phyloP scores from a whole-genome alignment of 305 asterid genomes.

The Fraxinus platypoda region DNA sequence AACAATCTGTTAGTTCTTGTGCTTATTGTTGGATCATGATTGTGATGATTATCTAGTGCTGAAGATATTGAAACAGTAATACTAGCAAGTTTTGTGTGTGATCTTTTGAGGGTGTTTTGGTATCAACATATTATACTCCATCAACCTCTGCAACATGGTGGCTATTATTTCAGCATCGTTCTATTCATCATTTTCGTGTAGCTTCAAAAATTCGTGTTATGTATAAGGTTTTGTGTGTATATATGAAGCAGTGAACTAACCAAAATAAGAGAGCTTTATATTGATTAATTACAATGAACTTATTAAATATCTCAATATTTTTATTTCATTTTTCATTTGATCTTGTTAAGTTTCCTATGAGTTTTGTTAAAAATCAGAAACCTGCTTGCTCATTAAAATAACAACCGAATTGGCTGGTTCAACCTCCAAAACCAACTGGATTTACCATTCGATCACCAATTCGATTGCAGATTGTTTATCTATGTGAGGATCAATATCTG shows the following conservation, averaged over 20 bases:
- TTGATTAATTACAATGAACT: too few relatives aligned
- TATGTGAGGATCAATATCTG: background rate
- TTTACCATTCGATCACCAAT: too few relatives aligned
- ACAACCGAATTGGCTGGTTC: background rate
- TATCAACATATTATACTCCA: background rate
- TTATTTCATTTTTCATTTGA: background rate
- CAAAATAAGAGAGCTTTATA: background rate
- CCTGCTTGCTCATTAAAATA: background rate
- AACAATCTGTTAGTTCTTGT: background rate
- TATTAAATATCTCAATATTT: too few relatives aligned
- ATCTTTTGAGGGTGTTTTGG: background rate
- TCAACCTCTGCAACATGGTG: background rate
- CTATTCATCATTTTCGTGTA: background rate
- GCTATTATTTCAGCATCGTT: background rate
- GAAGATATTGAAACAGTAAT: background rate
- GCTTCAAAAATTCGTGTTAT: background rate
- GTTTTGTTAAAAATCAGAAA: background rate
- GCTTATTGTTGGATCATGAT: background rate
- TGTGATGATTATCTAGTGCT: background rate
- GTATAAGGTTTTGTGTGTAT: too few relatives aligned
- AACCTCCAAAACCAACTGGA: background rate
- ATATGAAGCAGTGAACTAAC: background rate
- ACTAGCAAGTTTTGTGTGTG: background rate
- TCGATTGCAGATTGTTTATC: background rate
- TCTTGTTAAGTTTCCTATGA: background rate